Evolutionary conservation across 805 yeast species (phyloP).

Genomic region (Zygoascus flipseniorum): DNA sequence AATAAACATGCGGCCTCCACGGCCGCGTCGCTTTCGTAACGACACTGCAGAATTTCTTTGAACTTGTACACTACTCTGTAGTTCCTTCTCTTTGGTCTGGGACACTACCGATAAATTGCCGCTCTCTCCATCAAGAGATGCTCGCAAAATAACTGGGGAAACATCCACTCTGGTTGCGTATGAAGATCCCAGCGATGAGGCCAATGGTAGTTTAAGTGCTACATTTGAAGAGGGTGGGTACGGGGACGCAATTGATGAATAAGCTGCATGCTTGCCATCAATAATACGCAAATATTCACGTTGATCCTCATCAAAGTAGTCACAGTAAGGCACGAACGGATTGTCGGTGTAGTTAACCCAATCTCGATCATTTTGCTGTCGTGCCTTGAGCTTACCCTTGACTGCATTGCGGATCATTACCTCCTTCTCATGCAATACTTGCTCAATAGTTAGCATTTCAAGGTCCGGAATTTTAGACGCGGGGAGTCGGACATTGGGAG

Average conservation of each 20-base stretch:
- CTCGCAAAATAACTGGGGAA: slow-evolving; percentile 17
- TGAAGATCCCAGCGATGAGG: slow-evolving; percentile 21
- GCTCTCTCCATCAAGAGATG: slow-evolving; percentile 9
- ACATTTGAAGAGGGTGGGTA: slow-evolving; percentile 34
- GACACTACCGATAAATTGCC: slow-evolving; percentile 15
- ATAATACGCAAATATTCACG: slow-evolving; percentile 29
- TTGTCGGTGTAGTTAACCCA: slow-evolving; percentile 84
- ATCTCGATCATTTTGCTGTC: slow-evolving; percentile 49
- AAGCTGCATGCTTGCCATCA: slow-evolving; percentile 62
- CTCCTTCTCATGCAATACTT: slow-evolving; percentile 64
- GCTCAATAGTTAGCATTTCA: slow-evolving; percentile 75
- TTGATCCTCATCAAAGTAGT: slow-evolving; percentile 45
- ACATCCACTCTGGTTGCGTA: slow-evolving; percentile 20
- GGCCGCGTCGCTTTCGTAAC: slow-evolving; percentile 66
- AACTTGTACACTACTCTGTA: slow-evolving; percentile 13
- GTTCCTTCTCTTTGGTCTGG: slow-evolving; percentile 13
- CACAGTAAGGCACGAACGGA: slow-evolving; percentile 72
- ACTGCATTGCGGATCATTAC: slow-evolving; percentile 77
- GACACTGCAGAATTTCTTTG: slow-evolving; percentile 23
- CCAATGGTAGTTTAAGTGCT: slow-evolving; percentile 26
- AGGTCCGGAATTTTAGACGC: slow-evolving; percentile 90
- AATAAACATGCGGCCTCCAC: slow-evolving; percentile 59
- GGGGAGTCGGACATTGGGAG: slow-evolving; percentile 80
- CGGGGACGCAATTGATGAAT: slow-evolving; percentile 57
- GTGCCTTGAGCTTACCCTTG: slow-evolving; percentile 68